Percentiles rank a stretch among this genome's conserved stretches.
These are phyloP conservation scores for Mucor plumbeus DNA, from an alignment of 371 early-diverging fungal genomes.

Conservation along the genomic window DNA sequence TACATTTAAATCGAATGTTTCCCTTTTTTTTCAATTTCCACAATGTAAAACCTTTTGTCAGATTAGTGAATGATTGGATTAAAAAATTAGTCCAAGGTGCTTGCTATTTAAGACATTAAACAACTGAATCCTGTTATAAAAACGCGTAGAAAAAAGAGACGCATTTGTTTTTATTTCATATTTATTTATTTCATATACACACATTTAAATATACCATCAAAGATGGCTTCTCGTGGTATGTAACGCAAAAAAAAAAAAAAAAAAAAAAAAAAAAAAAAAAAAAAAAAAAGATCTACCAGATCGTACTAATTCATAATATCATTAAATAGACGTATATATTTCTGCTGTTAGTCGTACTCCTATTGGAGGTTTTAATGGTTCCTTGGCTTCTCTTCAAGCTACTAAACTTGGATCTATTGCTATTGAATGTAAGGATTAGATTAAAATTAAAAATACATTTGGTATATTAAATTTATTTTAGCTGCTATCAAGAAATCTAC, in stretches of 20 bases:
- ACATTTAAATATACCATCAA: too few species aligned
- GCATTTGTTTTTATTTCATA: too few species aligned
- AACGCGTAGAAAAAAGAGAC: too few species aligned
- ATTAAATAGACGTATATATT: slow-evolving; percentile 77
- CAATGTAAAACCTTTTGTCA: too few species aligned
- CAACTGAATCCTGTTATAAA: too few species aligned
- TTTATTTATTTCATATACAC: too few species aligned
- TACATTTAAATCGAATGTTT: too few species aligned
- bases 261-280: too few species aligned
- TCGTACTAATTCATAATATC: not conserved
- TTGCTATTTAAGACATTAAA: too few species aligned
- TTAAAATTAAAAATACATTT: not conserved
- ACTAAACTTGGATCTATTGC: slow-evolving; percentile 88
- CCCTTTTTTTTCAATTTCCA: too few species aligned
- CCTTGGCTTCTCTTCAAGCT: slow-evolving; percentile 85
- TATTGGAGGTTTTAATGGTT: slow-evolving; percentile 91
- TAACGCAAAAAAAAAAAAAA: not conserved
- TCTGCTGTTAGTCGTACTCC: slow-evolving; percentile 92
- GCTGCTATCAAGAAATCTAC: slow-evolving; percentile 76
- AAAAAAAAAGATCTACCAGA: not conserved
- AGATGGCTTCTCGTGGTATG: slow-evolving; percentile 3
- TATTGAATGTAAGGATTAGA: slow-evolving; percentile 73
- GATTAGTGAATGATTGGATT: too few species aligned
- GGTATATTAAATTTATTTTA: slow-evolving; percentile 20
- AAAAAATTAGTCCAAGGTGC: too few species aligned